Evolutionary conservation across 1,139 yeast species (phyloP), one percentile per base, ranked within the genome.

Genomic region (Hanseniaspora gamundiae): DNA sequence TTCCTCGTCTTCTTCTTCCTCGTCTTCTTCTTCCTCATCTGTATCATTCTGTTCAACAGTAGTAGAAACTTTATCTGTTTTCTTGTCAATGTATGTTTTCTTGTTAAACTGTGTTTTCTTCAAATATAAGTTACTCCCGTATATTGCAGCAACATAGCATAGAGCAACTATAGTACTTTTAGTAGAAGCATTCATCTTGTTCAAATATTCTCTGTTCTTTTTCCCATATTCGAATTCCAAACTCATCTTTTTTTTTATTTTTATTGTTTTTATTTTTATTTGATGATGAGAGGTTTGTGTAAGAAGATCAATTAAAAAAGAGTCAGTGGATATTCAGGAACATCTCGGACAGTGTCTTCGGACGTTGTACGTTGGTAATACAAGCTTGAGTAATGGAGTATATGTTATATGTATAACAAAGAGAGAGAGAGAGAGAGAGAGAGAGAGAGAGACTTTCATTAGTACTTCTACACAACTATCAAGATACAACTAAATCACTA

Each of bases 71-170:
- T 9, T 27, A 10, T 7, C 17, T 35, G 8, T 35, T 26, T 29
- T 40, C 22, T 7, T 36, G 11, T 36, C 4, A n/a, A 21, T 16
- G 16, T 27, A 17, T 4, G 3, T 27, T 9, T 33, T n/a, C 6
- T 13, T 38, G n/a, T 33, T 42, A 35, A 11, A 43, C 5, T 19
- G 26, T 7, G 4, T 36, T 4, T 17, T 14, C 10, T 33, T 35
- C n/a, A 43, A 21, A 28, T 38, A 43, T n/a, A 30, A 10, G 27
- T 43, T 43, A 13, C 43, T 43, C 10, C 38, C n/a, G 22, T 43
- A 43, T 17, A 43, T 43, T 20, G 41, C 39, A 36, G 43, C 46
- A 14, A 43, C 46, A 43, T 43, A 43, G 8, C 21, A 7, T 2
- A 19, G 10, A 19, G 36, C n/a, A 33, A 33, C 36, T 10, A 33